Conservation (phyloP, 805 yeast genomes). For the Lipomyces spencermartinsiae region DNA sequence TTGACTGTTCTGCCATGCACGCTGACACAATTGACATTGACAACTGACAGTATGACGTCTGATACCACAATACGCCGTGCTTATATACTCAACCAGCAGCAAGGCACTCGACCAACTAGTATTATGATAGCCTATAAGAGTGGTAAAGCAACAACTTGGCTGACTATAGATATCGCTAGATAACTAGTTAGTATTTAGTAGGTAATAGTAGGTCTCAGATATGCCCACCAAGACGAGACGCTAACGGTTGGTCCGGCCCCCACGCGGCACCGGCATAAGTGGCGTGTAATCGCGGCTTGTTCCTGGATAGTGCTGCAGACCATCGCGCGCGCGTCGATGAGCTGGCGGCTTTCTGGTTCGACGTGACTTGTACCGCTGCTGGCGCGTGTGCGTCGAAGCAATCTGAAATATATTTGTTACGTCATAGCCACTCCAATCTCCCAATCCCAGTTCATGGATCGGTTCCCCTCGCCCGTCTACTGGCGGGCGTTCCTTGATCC, state of each 20-base stretch:
- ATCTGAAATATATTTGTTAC: neutral
- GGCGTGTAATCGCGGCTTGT: neutral
- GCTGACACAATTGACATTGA: neutral
- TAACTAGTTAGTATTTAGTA: too few species aligned
- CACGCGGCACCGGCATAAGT: neutral
- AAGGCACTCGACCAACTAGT: neutral
- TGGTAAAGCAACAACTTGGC: too few species aligned
- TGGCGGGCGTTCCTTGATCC: too few species aligned
- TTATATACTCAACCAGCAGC: neutral
- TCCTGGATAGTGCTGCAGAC: neutral
- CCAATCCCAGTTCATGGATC: too few species aligned
- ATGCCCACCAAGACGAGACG: too few species aligned
- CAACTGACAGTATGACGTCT: slow-evolving; percentile 3
- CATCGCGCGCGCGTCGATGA: neutral
- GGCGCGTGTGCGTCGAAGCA: too few species aligned
- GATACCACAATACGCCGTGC: neutral
- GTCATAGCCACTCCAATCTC: neutral
- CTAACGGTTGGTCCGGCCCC: neutral
- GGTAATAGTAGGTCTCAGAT: too few species aligned
- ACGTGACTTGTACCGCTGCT: neutral
- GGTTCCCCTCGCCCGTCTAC: too few species aligned
- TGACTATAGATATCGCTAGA: too few species aligned
- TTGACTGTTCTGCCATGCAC: neutral
- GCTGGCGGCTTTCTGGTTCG: neutral
- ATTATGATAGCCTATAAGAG: too few species aligned